Base-by-base conservation (phyloP, 768 basidiomycete species). In the Mycena leptocephala region DNA sequence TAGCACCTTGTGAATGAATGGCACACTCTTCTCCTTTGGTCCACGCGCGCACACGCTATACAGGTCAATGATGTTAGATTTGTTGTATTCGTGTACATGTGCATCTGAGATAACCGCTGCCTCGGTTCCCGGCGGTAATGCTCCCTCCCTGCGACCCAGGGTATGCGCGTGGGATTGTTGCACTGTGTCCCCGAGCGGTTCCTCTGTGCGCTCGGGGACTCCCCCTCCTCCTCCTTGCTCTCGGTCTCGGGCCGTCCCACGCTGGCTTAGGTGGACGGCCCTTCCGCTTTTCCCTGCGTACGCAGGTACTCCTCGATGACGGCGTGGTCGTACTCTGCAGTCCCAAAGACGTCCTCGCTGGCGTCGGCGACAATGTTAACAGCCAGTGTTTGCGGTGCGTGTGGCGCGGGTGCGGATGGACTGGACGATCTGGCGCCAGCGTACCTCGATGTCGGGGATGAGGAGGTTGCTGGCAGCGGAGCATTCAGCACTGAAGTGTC, bases 341-440 rank as follows among this genome's bases (percentile, higher is more conserved):
- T 20, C 4, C 66, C 66, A 24, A 67, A 67, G 2, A 55, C 51
- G 30, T 67, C 66, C 9, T 67, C 48, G 0, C 3, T 9, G 2
- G 8, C 33, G 51, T 72, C 51, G 0, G 62, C 71, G 24, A 64
- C 48, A 35, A 63, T 13, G 24, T 64, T 55, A 20, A 51, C 51
- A 9, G 61, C 18, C 3, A n/a, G 35, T 35, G 10, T 46, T 11
- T 1, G 18, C 24, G 43, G 26, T n/a, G 14, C 62, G 28, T 18
- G 35, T 41, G 37, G 24, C 30, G 33, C 71, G 41, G 22, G 5
- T 72, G 48, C 13, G 33, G 59, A 62, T 72, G 0, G 62, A 72
- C 28, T 28, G 28, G 14, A 64, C 79, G 18, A 79, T 81, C 6
- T 69, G 55, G 18, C 80, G 39, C 81, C 81, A 82, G 66, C 61